Evolutionary conservation across 2,329 filamentous ascomycete genomes (phyloP), one percentile per base, ranked within the genome.

Genomic region (Emergomyces pasteurianus): DNA sequence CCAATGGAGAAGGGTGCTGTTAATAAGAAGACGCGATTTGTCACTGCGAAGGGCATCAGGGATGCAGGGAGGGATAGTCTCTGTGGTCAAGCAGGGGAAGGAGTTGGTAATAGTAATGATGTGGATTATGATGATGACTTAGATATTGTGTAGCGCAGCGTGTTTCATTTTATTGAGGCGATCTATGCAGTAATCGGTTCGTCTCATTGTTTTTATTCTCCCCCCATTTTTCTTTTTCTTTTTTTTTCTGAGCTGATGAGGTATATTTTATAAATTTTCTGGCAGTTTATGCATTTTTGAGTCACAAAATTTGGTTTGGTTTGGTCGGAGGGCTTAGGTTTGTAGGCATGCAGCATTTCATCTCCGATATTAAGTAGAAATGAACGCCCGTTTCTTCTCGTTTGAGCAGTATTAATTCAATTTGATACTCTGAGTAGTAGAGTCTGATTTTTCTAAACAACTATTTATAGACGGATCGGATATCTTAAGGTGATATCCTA

Each of bases 11-110:
- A 58, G 42, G 68, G 69, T 65, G 71, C 64, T 50, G 69, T 68
- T 18, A 69, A 70, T 58, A 69, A 90, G 75, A 90, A 89, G 79
- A 91, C 88, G 58, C 80, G 88, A n/a, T 91, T 92, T 69, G 81
- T 91, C 47, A 90, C 88, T 31, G 84, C 85, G 49, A 89, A 86
- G 71, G 88, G 88, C 0, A 91, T 92, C 63, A 82, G 85, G 60
- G 87, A 90, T 73, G 88, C 88, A 3, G 88, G 88, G 0, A 79
- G 87, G 62, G 88, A 91, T 69, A 90, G 87, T 68, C 70, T 91
- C 1, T 85, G 86, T 50, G 47, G 42, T 23, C 43, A n/a, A n/a
- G n/a, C 31, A 1, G 43, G 23, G 28, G 57, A 40, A 5, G 57
- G 56, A 23, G 31, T 26, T 47, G 10, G 77, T 73, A 5, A 66